Percentiles rank a stretch among this genome's conserved stretches.
Evolutionary conservation across 352 stramenopile genomes (phyloP).

Genomic region (Hyaloperonospora brassicae): DNA sequence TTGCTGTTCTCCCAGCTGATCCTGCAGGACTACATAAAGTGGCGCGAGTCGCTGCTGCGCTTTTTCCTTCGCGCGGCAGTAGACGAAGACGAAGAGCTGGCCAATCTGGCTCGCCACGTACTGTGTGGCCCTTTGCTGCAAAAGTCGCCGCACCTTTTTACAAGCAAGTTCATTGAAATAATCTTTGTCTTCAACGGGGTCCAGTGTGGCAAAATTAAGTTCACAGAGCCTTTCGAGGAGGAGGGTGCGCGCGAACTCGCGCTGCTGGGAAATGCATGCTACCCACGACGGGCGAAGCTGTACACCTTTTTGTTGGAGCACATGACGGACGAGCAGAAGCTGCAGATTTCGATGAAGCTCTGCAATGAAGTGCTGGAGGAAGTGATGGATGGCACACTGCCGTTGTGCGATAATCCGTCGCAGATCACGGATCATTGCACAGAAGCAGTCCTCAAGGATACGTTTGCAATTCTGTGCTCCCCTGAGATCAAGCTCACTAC

Average conservation of each 20-base stretch:
- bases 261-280: constrained; percentile 46
- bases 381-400: constrained; percentile 74
- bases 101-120: constrained; percentile 89
- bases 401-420: constrained; percentile 62
- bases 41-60: constrained; percentile 91
- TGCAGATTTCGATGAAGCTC: constrained; percentile 92
- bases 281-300: constrained; percentile 73
- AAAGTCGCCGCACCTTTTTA: constrained; percentile 92
- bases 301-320: constrained; percentile 93
- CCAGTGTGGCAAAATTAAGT: constrained; percentile 46
- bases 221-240: constrained; percentile 52
- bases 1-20: constrained; percentile 93
- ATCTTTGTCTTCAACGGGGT: constrained; percentile 94
- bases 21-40: constrained; percentile 98
- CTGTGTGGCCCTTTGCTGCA: constrained; percentile 85
- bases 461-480: constrained; percentile 79
- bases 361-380: constrained; percentile 91
- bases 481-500: constrained; percentile 81
- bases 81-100: constrained; percentile 90
- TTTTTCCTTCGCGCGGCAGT: constrained; percentile 93
- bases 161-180: constrained; percentile 95
- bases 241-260: constrained; percentile 59
- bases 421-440: constrained; percentile 76
- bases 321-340: constrained; percentile 94
- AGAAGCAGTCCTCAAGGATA: constrained; percentile 85